Percentiles rank a stretch among this genome's conserved stretches.
Evolutionary conservation across 441 rosid species (phyloP).

Genomic region (Arabidopsis lyrata): DNA sequence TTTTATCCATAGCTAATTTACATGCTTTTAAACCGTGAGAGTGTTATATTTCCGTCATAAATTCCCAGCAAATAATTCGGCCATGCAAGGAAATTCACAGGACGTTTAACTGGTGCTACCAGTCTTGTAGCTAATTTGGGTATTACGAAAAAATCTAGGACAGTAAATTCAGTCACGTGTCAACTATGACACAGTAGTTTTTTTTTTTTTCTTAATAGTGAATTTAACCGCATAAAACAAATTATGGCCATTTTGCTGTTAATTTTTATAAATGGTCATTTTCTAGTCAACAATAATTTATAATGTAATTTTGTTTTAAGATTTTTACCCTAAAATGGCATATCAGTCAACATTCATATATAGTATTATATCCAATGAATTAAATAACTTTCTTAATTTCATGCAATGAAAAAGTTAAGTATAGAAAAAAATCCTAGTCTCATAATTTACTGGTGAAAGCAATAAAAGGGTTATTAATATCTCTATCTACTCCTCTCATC

Average conservation of each 20-base stretch:
- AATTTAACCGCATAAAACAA: neutral
- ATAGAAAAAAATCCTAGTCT: neutral
- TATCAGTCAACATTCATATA: neutral
- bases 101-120: neutral
- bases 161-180: neutral
- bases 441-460: neutral
- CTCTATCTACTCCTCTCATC: slow-evolving; percentile 29
- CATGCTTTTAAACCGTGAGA: neutral
- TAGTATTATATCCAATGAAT: neutral
- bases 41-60: neutral
- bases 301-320: neutral
- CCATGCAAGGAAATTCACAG: neutral
- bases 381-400: neutral
- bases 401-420: neutral
- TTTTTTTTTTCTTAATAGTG: neutral
- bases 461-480: slow-evolving; percentile 32
- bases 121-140: neutral
- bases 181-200: neutral
- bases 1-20: neutral
- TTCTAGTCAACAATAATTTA: neutral
- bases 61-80: neutral
- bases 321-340: neutral
- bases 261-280: neutral
- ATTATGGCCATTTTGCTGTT: neutral
- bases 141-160: neutral